Evolutionary conservation across 495 filamentous ascomycete genomes (phyloP).

Genomic region (Letharia lupina): DNA sequence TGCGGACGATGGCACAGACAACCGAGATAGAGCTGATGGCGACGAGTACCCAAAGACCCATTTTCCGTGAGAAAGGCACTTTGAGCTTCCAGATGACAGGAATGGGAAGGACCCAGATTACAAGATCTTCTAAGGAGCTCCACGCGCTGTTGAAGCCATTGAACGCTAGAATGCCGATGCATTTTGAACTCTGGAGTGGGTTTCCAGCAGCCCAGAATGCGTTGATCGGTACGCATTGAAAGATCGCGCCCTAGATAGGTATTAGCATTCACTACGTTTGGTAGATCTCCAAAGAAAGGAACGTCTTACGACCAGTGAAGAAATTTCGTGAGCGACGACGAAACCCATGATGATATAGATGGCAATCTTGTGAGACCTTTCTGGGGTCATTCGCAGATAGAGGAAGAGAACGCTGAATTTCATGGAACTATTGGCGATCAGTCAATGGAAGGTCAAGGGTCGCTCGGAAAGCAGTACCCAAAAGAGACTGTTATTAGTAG

Average conservation of each 20-base stretch:
- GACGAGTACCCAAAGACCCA: conserved; percentile 16
- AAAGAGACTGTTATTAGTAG: conserved; percentile 16
- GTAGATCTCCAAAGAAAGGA: background rate
- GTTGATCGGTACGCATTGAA: conserved; percentile 17
- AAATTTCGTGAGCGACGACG: conserved; percentile 24
- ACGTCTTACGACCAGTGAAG: conserved; percentile 27
- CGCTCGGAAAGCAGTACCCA: background rate
- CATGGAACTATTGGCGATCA: conserved; percentile 9
- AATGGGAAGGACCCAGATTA: conserved; percentile 22
- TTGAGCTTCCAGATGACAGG: conserved; percentile 17
- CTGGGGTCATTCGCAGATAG: conserved; percentile 31
- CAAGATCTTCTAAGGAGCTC: conserved; percentile 18
- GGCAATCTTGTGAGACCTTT: conserved; percentile 24
- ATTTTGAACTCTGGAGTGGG: conserved; percentile 12
- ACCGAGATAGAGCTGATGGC: conserved; percentile 16
- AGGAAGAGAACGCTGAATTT: conserved; percentile 34
- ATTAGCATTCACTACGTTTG: background rate
- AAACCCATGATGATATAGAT: conserved; percentile 26
- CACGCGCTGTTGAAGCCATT: conserved; percentile 20
- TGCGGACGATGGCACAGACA: conserved; percentile 16
- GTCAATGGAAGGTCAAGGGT: background rate
- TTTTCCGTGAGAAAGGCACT: conserved; percentile 15
- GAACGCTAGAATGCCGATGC: conserved; percentile 15
- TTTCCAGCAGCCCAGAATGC: conserved; percentile 15
- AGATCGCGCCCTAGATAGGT: conserved; percentile 8